A percentile compares a stretch with the other conserved stretches of the same genome.
Evolutionary conservation across 169 alveolate genomes (phyloP).

Genomic region (Plasmodium reichenowi): DNA sequence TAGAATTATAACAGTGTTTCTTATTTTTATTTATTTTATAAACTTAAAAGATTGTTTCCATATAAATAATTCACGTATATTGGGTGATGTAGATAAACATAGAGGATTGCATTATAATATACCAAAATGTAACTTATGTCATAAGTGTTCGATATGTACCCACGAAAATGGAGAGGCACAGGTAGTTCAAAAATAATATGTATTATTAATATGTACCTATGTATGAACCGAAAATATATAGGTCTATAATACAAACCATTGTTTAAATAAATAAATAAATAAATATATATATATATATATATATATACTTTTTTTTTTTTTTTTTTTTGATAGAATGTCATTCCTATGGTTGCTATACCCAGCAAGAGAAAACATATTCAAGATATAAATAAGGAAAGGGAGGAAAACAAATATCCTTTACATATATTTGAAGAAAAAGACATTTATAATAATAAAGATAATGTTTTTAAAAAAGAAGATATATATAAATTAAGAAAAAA

Average conservation of each 20-base stretch:
- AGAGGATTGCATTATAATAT: slow-evolving; percentile 7
- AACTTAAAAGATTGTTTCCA: neutral
- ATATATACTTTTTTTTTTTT: neutral
- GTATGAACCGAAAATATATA: neutral
- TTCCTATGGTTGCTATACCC: slow-evolving; percentile 66
- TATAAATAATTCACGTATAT: neutral
- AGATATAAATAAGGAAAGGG: neutral
- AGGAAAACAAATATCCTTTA: neutral
- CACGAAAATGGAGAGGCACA: slow-evolving; percentile 52
- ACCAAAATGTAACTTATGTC: slow-evolving; percentile 31
- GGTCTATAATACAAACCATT: neutral
- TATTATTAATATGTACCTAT: neutral
- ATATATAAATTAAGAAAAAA: neutral
- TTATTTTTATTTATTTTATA: slow-evolving; percentile 15
- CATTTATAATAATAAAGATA: neutral
- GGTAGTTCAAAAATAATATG: slow-evolving; percentile 2
- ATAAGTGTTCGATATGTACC: slow-evolving; percentile 28
- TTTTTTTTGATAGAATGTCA: slow-evolving; percentile 26
- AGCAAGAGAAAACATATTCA: slow-evolving; percentile 51
- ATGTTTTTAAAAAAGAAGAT: neutral
- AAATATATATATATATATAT: neutral
- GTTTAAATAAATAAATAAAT: neutral
- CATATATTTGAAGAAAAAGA: neutral
- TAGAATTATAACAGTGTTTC: slow-evolving; percentile 13
- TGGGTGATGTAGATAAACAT: neutral